Evolutionary conservation across 352 stramenopile species (phyloP).

Genomic region (Plasmopara viticola): DNA sequence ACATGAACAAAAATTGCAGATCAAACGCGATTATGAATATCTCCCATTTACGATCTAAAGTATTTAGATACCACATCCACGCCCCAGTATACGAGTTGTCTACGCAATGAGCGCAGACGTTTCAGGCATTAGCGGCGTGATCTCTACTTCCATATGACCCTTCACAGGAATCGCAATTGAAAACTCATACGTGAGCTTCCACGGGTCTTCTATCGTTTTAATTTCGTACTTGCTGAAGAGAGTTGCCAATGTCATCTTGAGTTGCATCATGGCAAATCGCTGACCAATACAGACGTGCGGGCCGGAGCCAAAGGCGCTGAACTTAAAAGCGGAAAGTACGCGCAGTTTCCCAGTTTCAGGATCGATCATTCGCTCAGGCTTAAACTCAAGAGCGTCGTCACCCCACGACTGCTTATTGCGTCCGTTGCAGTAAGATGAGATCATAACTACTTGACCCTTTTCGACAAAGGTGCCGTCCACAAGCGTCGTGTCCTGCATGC

Average conservation of each 20-base stretch:
- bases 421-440: slow-evolving; percentile 26
- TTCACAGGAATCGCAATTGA: slow-evolving; percentile 38
- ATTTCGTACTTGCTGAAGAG: slow-evolving; percentile 46
- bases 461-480: slow-evolving; percentile 24
- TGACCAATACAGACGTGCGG: slow-evolving; percentile 40
- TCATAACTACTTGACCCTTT: slow-evolving; percentile 23
- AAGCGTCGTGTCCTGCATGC: slow-evolving; percentile 26
- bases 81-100: not conserved
- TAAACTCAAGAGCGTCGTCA: slow-evolving; percentile 40
- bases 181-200: slow-evolving; percentile 42
- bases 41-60: too few species aligned
- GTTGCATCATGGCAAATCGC: slow-evolving; percentile 50
- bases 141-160: slow-evolving; percentile 23
- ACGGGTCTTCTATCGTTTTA: slow-evolving; percentile 35
- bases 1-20: too few species aligned
- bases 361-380: slow-evolving; percentile 62
- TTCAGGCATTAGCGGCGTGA: slow-evolving; percentile 3
- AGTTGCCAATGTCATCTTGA: slow-evolving; percentile 49
- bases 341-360: slow-evolving; percentile 25
- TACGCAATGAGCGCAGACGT: not conserved
- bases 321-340: not conserved
- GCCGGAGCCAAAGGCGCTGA: not conserved
- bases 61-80: too few species aligned
- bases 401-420: slow-evolving; percentile 41
- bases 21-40: too few species aligned